These are phyloP conservation scores for Isabelozyma pseudorhagii DNA, from an alignment of 805 yeast genomes.

Conservation along the genomic window DNA sequence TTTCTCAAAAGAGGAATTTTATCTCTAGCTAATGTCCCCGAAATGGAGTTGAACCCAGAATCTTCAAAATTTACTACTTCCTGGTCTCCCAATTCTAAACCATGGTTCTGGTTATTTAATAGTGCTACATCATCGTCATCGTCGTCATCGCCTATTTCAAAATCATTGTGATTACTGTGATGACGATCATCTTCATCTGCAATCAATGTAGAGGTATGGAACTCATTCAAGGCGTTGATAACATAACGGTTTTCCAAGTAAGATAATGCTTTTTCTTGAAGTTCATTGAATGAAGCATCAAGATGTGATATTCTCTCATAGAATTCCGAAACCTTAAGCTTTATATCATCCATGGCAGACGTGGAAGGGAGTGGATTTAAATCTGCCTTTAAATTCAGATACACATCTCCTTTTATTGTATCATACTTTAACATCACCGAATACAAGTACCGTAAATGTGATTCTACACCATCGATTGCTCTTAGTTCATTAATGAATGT, in stretches of 20 bases:
- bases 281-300: slow-evolving; percentile 27
- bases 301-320: slow-evolving; percentile 33
- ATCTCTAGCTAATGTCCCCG: slow-evolving; percentile 33
- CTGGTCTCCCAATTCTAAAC: slow-evolving; percentile 17
- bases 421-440: slow-evolving; percentile 28
- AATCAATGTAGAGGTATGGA: slow-evolving; percentile 23
- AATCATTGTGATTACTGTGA: slow-evolving; percentile 6
- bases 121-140: slow-evolving; percentile 30
- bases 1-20: slow-evolving; percentile 36
- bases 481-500: slow-evolving; percentile 42
- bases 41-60: slow-evolving; percentile 27
- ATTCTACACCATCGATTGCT: slow-evolving; percentile 29
- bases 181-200: slow-evolving; percentile 5
- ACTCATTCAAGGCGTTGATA: slow-evolving; percentile 26
- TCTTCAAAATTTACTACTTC: slow-evolving; percentile 18
- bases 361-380: slow-evolving; percentile 46
- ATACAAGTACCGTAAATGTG: slow-evolving; percentile 25
- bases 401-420: slow-evolving; percentile 21
- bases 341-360: slow-evolving; percentile 34
- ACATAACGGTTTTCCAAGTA: slow-evolving; percentile 36
- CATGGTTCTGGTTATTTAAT: slow-evolving; percentile 16
- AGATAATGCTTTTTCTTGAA: slow-evolving; percentile 20
- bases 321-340: slow-evolving; percentile 18
- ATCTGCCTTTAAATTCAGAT: slow-evolving; percentile 43
- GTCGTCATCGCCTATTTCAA: slow-evolving; percentile 17